Evolutionary conservation across 2,329 filamentous ascomycete species (phyloP).

Genomic region (Epichloe sylvatica): DNA sequence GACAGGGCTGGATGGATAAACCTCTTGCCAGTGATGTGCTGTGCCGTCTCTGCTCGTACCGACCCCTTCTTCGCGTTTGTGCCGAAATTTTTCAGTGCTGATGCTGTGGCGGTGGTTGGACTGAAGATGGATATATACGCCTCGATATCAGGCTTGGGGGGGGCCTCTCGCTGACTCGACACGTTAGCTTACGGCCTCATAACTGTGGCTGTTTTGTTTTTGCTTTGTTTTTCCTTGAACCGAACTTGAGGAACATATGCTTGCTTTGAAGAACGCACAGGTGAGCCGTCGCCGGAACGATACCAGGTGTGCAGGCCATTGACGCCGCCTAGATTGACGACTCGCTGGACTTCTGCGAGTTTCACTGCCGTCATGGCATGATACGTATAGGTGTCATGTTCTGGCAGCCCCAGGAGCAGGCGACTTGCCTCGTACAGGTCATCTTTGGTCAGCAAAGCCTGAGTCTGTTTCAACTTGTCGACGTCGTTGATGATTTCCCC

Average conservation of each 20-base stretch:
- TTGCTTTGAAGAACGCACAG: conserved; percentile 13
- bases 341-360: conserved; percentile 34
- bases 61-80: conserved; percentile 53
- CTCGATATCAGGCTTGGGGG: conserved; percentile 43
- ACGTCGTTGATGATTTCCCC: conserved; percentile 24
- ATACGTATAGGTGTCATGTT: conserved; percentile 34
- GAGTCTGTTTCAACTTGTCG: conserved; percentile 22
- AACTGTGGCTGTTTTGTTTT: no score
- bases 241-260: neutral
- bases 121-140: conserved; percentile 56
- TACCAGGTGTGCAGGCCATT: conserved; percentile 39
- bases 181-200: neutral
- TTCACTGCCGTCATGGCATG: conserved; percentile 37
- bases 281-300: conserved; percentile 20
- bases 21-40: conserved; percentile 40
- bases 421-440: conserved; percentile 32
- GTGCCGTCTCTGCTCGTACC: conserved; percentile 40
- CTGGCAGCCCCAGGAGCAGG: conserved; percentile 29
- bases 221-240: neutral
- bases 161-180: conserved; percentile 26
- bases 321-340: conserved; percentile 27
- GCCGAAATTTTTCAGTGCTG: conserved; percentile 47
- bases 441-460: conserved; percentile 26
- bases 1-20: conserved; percentile 32
- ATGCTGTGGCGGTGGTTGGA: conserved; percentile 42